Conservation (phyloP, 371 early-diverging fungal species). For the Circinella minor region DNA sequence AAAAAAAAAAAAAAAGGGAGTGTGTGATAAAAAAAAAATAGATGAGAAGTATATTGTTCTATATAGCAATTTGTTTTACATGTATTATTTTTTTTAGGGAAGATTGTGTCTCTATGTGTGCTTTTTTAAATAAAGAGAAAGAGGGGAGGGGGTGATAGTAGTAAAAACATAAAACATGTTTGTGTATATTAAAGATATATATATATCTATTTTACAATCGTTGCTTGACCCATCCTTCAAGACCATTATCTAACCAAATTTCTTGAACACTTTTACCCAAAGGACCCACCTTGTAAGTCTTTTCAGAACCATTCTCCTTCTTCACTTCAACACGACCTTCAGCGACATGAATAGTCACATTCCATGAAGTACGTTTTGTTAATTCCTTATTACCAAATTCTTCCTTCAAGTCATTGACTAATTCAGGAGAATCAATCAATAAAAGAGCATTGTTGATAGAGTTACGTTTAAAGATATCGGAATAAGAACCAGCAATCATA, state of each 20-base stretch:
- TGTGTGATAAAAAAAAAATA: neutral
- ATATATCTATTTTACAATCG: slow-evolving; percentile 10
- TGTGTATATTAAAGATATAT: too few relatives aligned
- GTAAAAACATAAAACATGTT: too few relatives aligned
- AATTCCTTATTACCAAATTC: slow-evolving; percentile 47
- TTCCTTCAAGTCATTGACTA: slow-evolving; percentile 73
- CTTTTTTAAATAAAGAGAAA: neutral
- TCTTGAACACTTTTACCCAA: slow-evolving; percentile 94
- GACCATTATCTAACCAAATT: slow-evolving; percentile 87
- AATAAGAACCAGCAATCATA: slow-evolving; percentile 88
- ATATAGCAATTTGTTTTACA: neutral
- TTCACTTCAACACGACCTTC: slow-evolving; percentile 60
- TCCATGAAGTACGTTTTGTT: slow-evolving; percentile 79
- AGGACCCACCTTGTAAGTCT: slow-evolving; percentile 63
- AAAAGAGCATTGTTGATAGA: slow-evolving; percentile 95
- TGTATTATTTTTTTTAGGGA: too few relatives aligned
- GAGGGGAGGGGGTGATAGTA: too few relatives aligned
- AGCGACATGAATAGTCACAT: slow-evolving; percentile 59
- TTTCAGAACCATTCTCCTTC: slow-evolving; percentile 46
- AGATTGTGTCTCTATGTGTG: neutral
- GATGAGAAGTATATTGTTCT: neutral
- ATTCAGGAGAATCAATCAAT: slow-evolving; percentile 83
- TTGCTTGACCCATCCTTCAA: slow-evolving; percentile 90
- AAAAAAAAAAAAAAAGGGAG: too few relatives aligned
- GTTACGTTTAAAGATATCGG: slow-evolving; percentile 96